Conservation (phyloP, 208 protist genomes). For the Trypanosoma caninum region DNA sequence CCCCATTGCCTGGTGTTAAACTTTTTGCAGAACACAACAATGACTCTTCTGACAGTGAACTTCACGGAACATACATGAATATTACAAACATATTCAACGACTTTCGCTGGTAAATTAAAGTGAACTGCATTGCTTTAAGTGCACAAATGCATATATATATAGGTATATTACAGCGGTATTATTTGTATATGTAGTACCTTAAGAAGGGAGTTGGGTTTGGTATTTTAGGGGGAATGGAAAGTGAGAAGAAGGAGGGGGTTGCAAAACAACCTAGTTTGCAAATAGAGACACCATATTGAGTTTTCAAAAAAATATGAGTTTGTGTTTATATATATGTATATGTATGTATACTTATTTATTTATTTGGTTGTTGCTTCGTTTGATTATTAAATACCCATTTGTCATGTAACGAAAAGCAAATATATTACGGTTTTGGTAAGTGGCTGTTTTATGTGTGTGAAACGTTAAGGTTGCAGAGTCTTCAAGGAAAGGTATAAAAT, state of each 20-base stretch:
- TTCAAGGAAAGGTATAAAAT: too few relatives aligned
- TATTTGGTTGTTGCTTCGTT: not conserved
- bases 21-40: conserved; percentile 84
- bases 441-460: too few relatives aligned
- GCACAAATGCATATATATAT: not conserved
- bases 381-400: not conserved
- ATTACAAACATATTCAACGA: conserved; percentile 87
- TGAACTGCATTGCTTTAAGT: too few relatives aligned
- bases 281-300: too few relatives aligned
- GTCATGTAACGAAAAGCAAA: too few relatives aligned
- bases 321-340: not conserved
- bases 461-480: too few relatives aligned
- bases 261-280: too few relatives aligned
- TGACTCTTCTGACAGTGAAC: conserved; percentile 72
- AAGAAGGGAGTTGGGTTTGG: too few relatives aligned
- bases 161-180: not conserved
- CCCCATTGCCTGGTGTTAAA: conserved; percentile 73
- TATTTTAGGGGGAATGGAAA: too few relatives aligned
- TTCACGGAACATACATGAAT: conserved; percentile 80
- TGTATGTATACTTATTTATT: not conserved
- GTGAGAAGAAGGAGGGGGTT: too few relatives aligned
- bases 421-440: too few relatives aligned
- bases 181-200: too few relatives aligned
- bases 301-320: conserved; percentile 1
- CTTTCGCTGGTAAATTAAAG: conserved; percentile 68